Evolutionary conservation across 768 basidiomycete species (phyloP), one percentile per base, ranked within the genome.

Genomic region (Leccinum ochraceum): DNA sequence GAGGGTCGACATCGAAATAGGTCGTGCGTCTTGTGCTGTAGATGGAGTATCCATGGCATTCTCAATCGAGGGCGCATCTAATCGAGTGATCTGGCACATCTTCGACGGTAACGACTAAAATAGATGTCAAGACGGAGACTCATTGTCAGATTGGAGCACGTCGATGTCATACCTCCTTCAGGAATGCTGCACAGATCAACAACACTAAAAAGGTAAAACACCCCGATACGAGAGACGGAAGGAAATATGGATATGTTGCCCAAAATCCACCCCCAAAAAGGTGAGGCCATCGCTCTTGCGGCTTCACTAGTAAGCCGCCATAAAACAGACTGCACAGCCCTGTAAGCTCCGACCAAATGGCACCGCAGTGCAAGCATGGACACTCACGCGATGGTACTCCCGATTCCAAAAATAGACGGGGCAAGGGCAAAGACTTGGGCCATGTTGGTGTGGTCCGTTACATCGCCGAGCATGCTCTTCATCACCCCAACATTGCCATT

Each of bases 381-480:
- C 52, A 69, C 69, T 57, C 57, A 70, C 69, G 69, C 69, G 42
- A 71, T 56, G 20, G 78, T 76, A n/a, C 69, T 53, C 20, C 75
- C 75, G 6, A 67, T n/a, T 55, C 54, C 64, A 61, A 75, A 77
- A 2, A 71, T 26, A 0, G 69, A 17, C 4, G 70, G 75, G 3
- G 76, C 10, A 14, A 72, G 34, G n/a, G 73, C 60, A 59, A 77
- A 76, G 6, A 66, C 79, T 14, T 71, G 71, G 4, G 79, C 75
- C 67, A 72, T 72, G 55, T 70, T 76, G 42, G 63, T 71, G 17
- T 60, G 61, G 50, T 77, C 34, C 80, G 84, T 86, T 37, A 89
- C 71, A 60, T 89, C 87, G 0, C 81, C 87, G 74, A 90, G 80
- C 59, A 84, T 81, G 60, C 84, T 87, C 69, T 89, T 91, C 80